Evolutionary conservation across 352 stramenopile genomes (phyloP), one percentile per base, ranked within the genome.

Genomic region (Phytophthora colocasiae): DNA sequence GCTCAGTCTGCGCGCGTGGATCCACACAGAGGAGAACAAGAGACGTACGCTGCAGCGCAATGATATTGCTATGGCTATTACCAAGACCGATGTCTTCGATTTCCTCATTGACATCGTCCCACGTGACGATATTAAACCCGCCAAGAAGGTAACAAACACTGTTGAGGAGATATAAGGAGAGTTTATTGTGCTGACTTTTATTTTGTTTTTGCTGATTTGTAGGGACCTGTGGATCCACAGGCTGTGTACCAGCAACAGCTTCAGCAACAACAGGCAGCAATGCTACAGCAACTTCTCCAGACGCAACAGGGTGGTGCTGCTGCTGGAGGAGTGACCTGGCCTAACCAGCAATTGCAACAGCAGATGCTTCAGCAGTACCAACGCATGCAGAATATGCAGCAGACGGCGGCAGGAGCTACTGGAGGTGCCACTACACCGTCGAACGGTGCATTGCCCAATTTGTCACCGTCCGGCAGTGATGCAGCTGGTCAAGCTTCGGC

Each of bases 101-200:
- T 97, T 97, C 63, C 80, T 97, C 27, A 97, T 97, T 39, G 91
- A 97, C 60, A 96, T 97, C 53, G 89, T 97, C 38, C 91, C 91
- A 7, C 80, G 87, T 8, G 88, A 96, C 48, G 88, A 96, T 58
- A 90, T 96, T 57, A 96, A 95, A 67, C 85, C 87, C 0, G 80
- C 85, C 47, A 96, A 96, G 63, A 96, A 96, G 81, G 85, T 91
- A 36, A 53, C 1, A 19, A 4, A 26, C 31, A 19, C 54, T 14
- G 6, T 6, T 4, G 26, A 27, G 22, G 8, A 50, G 24, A 14
- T 47, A 7, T 31, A 14, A 40, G 5, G 8, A 27, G 24, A 12
- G 10, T 48, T 52, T 55, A 7, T 32, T n/a, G 46, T 38, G 31
- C 46, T 58, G 15, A 60, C 32, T 22, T 22, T 22, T 22, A 22